Conservation (phyloP, 192 early-diverging fungal genomes). For the Diversispora epigaea region DNA sequence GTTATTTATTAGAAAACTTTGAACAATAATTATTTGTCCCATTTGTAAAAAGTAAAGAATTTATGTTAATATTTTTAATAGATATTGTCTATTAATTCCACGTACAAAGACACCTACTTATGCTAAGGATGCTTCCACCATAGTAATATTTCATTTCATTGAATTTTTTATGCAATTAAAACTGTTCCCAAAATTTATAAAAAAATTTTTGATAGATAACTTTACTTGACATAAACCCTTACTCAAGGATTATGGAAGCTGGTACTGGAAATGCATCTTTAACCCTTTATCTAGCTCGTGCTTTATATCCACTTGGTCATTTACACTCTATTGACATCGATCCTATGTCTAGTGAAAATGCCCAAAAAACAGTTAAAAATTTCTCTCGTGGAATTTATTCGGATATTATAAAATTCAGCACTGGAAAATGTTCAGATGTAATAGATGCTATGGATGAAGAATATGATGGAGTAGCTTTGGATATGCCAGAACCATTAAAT, state of each 20-base stretch:
- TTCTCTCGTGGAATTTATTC: slow-evolving; percentile 33
- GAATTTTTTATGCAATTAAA: neutral
- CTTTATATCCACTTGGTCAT: slow-evolving; percentile 35
- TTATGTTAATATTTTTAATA: neutral
- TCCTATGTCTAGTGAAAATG: neutral
- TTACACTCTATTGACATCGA: slow-evolving; percentile 30
- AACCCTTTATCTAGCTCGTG: slow-evolving; percentile 55
- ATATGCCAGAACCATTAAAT: slow-evolving; percentile 45
- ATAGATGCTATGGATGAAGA: slow-evolving; percentile 12
- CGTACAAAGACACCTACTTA: slow-evolving; percentile 54
- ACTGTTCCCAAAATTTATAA: neutral
- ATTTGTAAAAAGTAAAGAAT: neutral
- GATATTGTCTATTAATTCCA: slow-evolving; percentile 35
- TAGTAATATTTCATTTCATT: slow-evolving; percentile 31
- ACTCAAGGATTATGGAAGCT: slow-evolving; percentile 53
- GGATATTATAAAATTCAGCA: slow-evolving; percentile 5
- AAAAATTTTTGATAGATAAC: slow-evolving; percentile 27
- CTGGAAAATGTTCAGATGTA: slow-evolving; percentile 9
- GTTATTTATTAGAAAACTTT: neutral
- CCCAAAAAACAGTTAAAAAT: slow-evolving; percentile 8
- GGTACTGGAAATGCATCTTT: slow-evolving; percentile 64
- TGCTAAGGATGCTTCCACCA: slow-evolving; percentile 56
- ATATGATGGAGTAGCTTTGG: slow-evolving; percentile 49
- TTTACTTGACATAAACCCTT: slow-evolving; percentile 53
- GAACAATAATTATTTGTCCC: neutral